phyloP scores from a whole-genome alignment of 2,329 filamentous ascomycete genomes.

The Sclerotinia sclerotiorum region DNA sequence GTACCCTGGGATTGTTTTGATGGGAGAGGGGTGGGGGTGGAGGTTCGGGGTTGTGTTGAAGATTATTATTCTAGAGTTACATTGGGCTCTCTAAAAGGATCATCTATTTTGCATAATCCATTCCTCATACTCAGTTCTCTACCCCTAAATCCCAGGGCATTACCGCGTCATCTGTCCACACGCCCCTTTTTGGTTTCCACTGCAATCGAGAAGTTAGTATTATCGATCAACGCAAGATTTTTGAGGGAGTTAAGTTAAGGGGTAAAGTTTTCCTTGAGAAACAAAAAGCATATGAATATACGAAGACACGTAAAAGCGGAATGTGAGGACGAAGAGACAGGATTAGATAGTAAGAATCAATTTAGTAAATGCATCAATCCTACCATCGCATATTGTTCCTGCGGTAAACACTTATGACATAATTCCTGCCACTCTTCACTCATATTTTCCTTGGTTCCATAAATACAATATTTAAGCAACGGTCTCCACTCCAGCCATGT shows the following conservation, averaged over 20 bases:
- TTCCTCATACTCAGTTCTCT: background rate
- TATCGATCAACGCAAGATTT: background rate
- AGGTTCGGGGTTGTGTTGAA: no score
- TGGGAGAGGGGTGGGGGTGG: no score
- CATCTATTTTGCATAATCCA: no score
- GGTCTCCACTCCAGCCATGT: conserved; percentile 3
- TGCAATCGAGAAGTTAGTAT: background rate
- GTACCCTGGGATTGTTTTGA: no score
- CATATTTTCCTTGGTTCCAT: background rate
- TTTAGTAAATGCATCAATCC: no score
- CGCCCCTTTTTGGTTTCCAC: conserved; percentile 5
- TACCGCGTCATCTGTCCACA: conserved; percentile 5
- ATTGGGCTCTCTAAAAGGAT: no score
- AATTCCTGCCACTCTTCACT: conserved; percentile 12
- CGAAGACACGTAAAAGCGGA: background rate
- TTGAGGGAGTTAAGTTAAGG: no score
- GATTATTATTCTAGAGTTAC: no score
- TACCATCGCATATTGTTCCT: conserved; percentile 13
- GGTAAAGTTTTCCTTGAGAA: no score
- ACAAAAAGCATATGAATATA: no score
- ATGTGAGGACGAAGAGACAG: no score
- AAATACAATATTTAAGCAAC: conserved; percentile 7
- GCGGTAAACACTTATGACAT: background rate
- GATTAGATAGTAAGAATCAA: no score
- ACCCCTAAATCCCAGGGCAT: conserved; percentile 12